Evolutionary conservation across 495 filamentous ascomycete genomes (phyloP), one percentile per base, ranked within the genome.

Genomic region (Penicillium pancosmium): DNA sequence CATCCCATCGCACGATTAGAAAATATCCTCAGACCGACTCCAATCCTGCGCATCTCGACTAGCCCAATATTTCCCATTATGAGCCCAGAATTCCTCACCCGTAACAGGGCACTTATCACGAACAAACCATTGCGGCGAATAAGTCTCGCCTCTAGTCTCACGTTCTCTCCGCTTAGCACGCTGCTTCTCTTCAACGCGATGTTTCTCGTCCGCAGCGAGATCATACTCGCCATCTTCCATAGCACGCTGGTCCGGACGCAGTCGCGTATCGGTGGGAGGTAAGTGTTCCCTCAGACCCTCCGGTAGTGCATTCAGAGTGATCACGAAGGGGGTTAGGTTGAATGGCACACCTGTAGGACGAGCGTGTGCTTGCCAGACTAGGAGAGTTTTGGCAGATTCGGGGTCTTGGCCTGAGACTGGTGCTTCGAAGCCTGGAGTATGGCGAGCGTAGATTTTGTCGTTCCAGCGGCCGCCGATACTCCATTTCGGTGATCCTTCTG

Each of bases 151-250:
- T 5, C 69, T 82, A 19, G 76, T 78, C 69, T 98, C 93, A 21
- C 92, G 77, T 60, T 83, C 82, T 60, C 90, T 74, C 52, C 93
- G 75, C 69, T 85, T 87, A 38, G 87, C 88, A 55, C 94, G 78
- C 80, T 98, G 94, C 63, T 88, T 94, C 80, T 98, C 92, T 75
- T 98, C 94, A 0, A 98, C 83, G 10, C 95, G 83, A 66, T 95
- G 93, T 82, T 98, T 98, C 80, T 98, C 94, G 19, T 80, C 82
- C 1, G 94, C 95, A 10, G 94, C 94, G 48, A 95, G 76, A 64
- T 96, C 92, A 65, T 98, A 98, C 70, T 92, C 86, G 9, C 95
- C 94, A 54, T 97, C 92, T 71, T 98, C 94, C 94, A 98, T 98
- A 1, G 94, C 94, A n/a, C 95, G 83, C 76, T 98, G 94, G 70